Evolutionary conservation across 805 yeast genomes (phyloP).

Genomic region (Saturnispora ahearnii): DNA sequence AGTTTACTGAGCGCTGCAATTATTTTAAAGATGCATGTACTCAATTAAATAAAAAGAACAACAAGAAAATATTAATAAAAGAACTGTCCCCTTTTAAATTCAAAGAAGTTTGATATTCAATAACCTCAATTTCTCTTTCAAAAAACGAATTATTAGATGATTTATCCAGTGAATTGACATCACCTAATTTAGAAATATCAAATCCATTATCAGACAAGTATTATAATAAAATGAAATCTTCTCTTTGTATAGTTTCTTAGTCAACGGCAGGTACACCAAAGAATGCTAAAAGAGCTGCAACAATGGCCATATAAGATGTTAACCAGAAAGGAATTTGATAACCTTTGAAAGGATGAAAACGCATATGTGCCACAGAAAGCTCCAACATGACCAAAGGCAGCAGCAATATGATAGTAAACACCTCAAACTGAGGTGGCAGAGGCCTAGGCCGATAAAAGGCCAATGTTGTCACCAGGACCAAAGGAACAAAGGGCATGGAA

Average conservation of each 20-base stretch:
- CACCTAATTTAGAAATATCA: conserved; percentile 53
- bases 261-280: conserved; percentile 73
- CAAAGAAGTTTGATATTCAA: not conserved
- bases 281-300: conserved; percentile 60
- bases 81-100: not conserved
- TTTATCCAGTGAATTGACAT: conserved; percentile 17
- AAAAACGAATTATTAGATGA: not conserved
- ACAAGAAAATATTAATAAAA: not conserved
- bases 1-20: no score
- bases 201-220: conserved; percentile 63
- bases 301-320: conserved; percentile 64
- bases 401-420: conserved; percentile 82
- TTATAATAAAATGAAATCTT: conserved; percentile 61
- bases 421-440: conserved; percentile 85
- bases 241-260: conserved; percentile 72
- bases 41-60: no score
- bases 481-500: conserved; percentile 80
- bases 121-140: conserved; percentile 2
- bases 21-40: no score
- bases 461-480: conserved; percentile 91
- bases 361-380: conserved; percentile 87
- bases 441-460: conserved; percentile 79
- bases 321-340: conserved; percentile 74
- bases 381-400: conserved; percentile 87
- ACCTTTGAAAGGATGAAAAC: conserved; percentile 77